These are phyloP conservation scores for Ceriops zippeliana DNA, from an alignment of 345 rosid genomes.

Conservation along the genomic window DNA sequence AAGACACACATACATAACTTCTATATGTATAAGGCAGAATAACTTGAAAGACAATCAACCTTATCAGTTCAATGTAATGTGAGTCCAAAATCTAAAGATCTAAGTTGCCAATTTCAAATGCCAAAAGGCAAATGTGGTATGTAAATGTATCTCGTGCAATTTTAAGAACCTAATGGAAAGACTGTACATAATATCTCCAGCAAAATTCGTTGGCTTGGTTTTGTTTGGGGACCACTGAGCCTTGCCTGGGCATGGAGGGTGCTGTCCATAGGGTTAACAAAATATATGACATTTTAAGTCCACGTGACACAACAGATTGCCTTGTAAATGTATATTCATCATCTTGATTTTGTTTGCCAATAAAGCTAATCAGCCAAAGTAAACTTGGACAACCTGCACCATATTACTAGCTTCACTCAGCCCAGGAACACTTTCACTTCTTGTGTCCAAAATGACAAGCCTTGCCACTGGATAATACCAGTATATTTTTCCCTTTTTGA, in stretches of 20 bases:
- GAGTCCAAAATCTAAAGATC: background rate
- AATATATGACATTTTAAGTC: constrained; percentile 46
- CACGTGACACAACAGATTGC: no score
- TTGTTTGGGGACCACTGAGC: no score
- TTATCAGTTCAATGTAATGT: no score
- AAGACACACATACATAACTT: no score
- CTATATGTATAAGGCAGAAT: no score
- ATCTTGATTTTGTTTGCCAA: background rate
- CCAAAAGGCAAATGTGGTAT: background rate
- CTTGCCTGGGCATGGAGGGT: no score
- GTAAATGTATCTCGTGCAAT: no score
- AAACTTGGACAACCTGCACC: background rate
- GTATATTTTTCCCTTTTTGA: background rate
- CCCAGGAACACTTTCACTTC: background rate
- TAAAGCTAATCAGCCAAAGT: background rate
- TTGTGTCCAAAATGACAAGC: background rate
- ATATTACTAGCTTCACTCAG: background rate
- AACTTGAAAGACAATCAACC: no score
- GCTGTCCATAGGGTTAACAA: no score
- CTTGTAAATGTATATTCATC: background rate
- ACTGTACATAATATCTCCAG: background rate
- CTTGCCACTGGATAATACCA: background rate
- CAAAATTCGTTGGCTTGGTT: no score
- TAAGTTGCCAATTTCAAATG: background rate
- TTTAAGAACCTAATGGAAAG: no score